Conservation (phyloP, 805 yeast species). For the Saccharomyces mikatae region DNA sequence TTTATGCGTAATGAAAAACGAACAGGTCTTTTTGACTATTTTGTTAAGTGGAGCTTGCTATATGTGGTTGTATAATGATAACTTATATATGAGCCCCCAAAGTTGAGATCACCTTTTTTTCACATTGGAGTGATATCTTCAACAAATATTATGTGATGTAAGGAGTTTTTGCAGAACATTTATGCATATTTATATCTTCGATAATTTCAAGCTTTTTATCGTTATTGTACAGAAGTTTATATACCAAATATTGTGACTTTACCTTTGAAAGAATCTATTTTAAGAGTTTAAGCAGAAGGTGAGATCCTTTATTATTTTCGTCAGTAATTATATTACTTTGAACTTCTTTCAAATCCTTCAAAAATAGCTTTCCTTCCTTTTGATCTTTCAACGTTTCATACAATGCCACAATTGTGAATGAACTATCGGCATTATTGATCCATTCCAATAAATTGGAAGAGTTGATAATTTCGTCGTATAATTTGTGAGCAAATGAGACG, state of each 20-base stretch:
- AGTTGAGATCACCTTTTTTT: neutral
- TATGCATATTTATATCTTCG: neutral
- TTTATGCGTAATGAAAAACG: neutral
- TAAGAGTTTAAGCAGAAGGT: constrained; percentile 37
- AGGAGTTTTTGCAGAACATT: neutral
- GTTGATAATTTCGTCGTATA: constrained; percentile 47
- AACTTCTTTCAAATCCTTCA: constrained; percentile 44
- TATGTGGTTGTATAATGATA: neutral
- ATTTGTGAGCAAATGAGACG: constrained; percentile 47
- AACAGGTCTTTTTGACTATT: neutral
- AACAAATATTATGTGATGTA: neutral
- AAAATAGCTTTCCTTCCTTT: constrained; percentile 40
- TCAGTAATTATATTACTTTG: constrained; percentile 26
- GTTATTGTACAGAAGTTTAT: neutral
- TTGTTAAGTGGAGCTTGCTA: neutral
- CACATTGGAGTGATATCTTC: neutral
- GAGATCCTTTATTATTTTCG: constrained; percentile 60
- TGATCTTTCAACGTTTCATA: constrained; percentile 52
- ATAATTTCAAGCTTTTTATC: neutral
- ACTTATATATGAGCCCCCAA: neutral
- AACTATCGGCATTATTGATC: constrained; percentile 60
- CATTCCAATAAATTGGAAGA: constrained; percentile 48
- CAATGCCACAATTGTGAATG: constrained; percentile 77
- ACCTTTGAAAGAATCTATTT: constrained; percentile 5
- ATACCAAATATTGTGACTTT: neutral